Conservation (phyloP, 305 asterid species). For the Plantago coronopus region DNA sequence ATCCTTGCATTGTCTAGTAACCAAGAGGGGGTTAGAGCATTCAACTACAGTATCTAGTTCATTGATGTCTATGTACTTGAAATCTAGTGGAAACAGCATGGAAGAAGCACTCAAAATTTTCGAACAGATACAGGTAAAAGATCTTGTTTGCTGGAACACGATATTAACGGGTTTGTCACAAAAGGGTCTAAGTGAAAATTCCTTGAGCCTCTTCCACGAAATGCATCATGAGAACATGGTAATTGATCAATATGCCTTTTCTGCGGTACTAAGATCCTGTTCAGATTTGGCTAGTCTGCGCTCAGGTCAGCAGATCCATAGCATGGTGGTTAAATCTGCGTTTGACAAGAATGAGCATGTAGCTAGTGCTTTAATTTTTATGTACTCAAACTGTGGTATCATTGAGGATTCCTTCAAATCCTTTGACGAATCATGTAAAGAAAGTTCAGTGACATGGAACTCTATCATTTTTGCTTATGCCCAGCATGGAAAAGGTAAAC, state of each 20-base stretch:
- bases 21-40: constrained; percentile 62
- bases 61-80: constrained; percentile 62
- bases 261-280: constrained; percentile 66
- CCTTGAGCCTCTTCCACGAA: constrained; percentile 47
- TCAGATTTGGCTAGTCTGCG: constrained; percentile 71
- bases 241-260: constrained; percentile 57
- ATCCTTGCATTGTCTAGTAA: constrained; percentile 59
- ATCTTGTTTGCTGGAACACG: constrained; percentile 69
- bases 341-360: constrained; percentile 51
- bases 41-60: constrained; percentile 53
- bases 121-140: constrained; percentile 38
- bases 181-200: constrained; percentile 56
- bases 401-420: constrained; percentile 65
- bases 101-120: constrained; percentile 52
- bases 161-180: constrained; percentile 74
- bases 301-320: constrained; percentile 64
- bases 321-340: constrained; percentile 46
- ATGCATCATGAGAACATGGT: constrained; percentile 45
- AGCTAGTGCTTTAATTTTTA: constrained; percentile 57
- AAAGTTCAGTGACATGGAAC: constrained; percentile 77
- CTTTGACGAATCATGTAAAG: constrained; percentile 50
- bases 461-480: constrained; percentile 78
- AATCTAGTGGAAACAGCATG: constrained; percentile 36
- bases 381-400: constrained; percentile 84
- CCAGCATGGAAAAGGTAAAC: constrained; percentile 75